A percentile compares a stretch with the other conserved stretches of the same genome.
phyloP scores from a whole-genome alignment of 768 basidiomycete species.

The Boletellus emodensis region DNA sequence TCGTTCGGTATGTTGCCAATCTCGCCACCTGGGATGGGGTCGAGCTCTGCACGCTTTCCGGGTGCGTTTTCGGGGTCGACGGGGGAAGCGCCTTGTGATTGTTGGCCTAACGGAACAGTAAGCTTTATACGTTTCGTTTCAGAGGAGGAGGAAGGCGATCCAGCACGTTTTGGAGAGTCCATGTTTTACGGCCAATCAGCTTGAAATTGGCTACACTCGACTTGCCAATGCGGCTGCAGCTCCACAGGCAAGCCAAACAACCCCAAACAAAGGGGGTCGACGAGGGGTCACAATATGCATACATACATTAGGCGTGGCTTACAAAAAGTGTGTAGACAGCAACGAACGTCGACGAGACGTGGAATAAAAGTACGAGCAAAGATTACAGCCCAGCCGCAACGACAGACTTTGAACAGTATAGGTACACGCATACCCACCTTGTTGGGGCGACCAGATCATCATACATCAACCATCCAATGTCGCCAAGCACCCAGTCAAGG shows the following conservation, averaged over 20 bases:
- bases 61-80: constrained; percentile 77
- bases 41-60: constrained; percentile 86
- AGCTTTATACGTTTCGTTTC: constrained; percentile 59
- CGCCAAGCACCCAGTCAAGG: constrained; percentile 28
- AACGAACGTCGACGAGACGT: not conserved
- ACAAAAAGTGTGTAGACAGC: not conserved
- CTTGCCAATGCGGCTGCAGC: not conserved
- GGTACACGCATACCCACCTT: not conserved
- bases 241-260: constrained; percentile 6
- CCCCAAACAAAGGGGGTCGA: constrained; percentile 19
- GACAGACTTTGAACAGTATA: not conserved
- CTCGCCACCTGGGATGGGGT: constrained; percentile 75
- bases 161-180: constrained; percentile 66
- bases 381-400: too few relatives aligned
- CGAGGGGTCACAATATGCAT: constrained; percentile 3
- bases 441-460: too few relatives aligned
- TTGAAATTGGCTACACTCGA: constrained; percentile 20
- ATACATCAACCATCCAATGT: not conserved
- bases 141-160: constrained; percentile 50
- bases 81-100: constrained; percentile 61
- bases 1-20: constrained; percentile 65
- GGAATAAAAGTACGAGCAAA: too few relatives aligned
- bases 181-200: constrained; percentile 33
- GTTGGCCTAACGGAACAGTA: constrained; percentile 42
- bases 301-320: not conserved